Percentiles rank a stretch among this genome's conserved stretches.
phyloP scores from a whole-genome alignment of 2,329 filamentous ascomycete species.

The Sclerotinia spermophila region DNA sequence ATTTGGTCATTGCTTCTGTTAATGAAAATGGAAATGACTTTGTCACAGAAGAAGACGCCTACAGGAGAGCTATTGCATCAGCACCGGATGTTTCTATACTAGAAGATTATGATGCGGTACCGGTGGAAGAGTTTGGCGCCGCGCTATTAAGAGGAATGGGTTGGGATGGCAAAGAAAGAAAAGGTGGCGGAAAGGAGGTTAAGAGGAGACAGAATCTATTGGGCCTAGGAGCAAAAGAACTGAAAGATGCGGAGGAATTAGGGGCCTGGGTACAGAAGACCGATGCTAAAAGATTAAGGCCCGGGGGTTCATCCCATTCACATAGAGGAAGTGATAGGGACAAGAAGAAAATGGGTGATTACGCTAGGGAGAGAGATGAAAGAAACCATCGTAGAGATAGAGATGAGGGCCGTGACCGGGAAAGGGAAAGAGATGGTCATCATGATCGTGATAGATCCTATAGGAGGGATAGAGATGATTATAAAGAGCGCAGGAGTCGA shows the following conservation, averaged over 20 bases:
- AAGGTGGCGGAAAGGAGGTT: slow-evolving; percentile 58
- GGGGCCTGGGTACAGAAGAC: slow-evolving; percentile 75
- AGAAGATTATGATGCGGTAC: slow-evolving; percentile 82
- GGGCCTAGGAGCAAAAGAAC: slow-evolving; percentile 83
- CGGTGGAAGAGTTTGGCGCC: slow-evolving; percentile 91
- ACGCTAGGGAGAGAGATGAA: slow-evolving; percentile 42
- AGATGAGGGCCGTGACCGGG: slow-evolving; percentile 36
- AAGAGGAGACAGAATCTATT: slow-evolving; percentile 75
- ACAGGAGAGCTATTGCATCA: slow-evolving; percentile 63
- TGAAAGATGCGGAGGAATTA: slow-evolving; percentile 67
- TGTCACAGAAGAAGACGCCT: slow-evolving; percentile 63
- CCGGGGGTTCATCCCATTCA: slow-evolving; percentile 31
- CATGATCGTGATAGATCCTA: slow-evolving; percentile 23
- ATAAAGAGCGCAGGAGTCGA: slow-evolving; percentile 25
- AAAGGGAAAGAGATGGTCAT: slow-evolving; percentile 25
- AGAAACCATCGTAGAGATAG: slow-evolving; percentile 38
- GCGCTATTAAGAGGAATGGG: slow-evolving; percentile 91
- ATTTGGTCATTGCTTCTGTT: slow-evolving; percentile 50
- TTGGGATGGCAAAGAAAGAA: slow-evolving; percentile 68
- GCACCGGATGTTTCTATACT: slow-evolving; percentile 74
- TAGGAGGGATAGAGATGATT: slow-evolving; percentile 31
- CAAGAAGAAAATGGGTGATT: slow-evolving; percentile 43
- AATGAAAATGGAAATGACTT: slow-evolving; percentile 23
- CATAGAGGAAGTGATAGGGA: slow-evolving; percentile 30
- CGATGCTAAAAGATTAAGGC: slow-evolving; percentile 49